Evolutionary conservation across 2,329 filamentous ascomycete species (phyloP).

Genomic region (Pseudogymnoascus sp.): DNA sequence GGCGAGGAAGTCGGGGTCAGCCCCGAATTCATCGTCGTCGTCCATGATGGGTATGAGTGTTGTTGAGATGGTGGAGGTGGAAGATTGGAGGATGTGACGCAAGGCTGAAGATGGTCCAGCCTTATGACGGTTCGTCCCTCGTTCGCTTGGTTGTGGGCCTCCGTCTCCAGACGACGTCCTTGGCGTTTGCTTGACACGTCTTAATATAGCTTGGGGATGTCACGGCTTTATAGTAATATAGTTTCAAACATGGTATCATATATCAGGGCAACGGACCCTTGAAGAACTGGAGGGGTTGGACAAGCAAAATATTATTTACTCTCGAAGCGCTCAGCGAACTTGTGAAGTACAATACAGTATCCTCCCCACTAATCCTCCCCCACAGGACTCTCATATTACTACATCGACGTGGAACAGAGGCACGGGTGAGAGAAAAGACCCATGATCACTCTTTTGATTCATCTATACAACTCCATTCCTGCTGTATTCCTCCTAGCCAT

Average conservation of each 20-base stretch:
- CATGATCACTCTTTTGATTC: constrained; percentile 8
- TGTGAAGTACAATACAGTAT: background rate
- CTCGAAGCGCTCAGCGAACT: background rate
- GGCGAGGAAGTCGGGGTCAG: constrained; percentile 48
- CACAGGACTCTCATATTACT: background rate
- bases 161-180: background rate
- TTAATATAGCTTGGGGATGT: background rate
- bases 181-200: background rate
- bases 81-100: background rate
- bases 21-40: constrained; percentile 50
- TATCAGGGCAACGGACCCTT: background rate
- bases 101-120: background rate
- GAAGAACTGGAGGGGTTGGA: background rate
- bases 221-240: background rate
- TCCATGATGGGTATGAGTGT: constrained; percentile 20
- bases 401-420: background rate
- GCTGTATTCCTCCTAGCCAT: background rate
- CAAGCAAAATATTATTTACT: background rate
- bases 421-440: constrained; percentile 1
- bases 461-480: constrained; percentile 9
- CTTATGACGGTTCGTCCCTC: background rate
- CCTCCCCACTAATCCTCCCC: background rate
- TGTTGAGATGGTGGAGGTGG: background rate
- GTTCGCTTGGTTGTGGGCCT: constrained; percentile 1
- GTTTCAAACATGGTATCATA: background rate